These are phyloP conservation scores for Elymus sibiricus DNA, from an alignment of 176 grass and related monocot species.

Conservation along the genomic window DNA sequence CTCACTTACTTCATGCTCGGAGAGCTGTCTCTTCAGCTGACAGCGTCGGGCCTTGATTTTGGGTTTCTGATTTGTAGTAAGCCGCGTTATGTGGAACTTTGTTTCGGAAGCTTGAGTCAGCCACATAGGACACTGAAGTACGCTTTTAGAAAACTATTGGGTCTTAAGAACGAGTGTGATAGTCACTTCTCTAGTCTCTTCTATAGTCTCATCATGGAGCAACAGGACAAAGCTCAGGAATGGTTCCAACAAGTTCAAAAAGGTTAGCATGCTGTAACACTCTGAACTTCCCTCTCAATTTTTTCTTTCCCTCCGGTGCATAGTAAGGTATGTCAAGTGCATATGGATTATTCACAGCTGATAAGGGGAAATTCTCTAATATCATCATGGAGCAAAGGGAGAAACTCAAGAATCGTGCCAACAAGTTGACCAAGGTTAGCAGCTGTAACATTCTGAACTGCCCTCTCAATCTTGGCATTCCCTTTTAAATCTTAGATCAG, in stretches of 20 bases:
- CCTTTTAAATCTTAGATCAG: background rate
- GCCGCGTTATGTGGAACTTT: conserved; percentile 45
- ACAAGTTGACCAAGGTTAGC: conserved; percentile 54
- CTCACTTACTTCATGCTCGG: conserved; percentile 64
- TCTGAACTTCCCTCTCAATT: conserved; percentile 1
- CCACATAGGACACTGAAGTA: conserved; percentile 83
- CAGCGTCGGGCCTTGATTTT: conserved; percentile 66
- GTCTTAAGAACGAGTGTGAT: conserved; percentile 55
- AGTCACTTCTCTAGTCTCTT: conserved; percentile 34
- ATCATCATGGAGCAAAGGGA: conserved; percentile 63
- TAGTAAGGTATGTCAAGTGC: too few species aligned
- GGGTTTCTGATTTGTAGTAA: conserved; percentile 70
- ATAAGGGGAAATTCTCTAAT: background rate
- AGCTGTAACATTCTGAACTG: background rate
- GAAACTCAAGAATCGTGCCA: conserved; percentile 44
- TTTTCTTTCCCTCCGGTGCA: background rate
- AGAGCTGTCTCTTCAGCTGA: conserved; percentile 71
- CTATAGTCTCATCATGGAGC: conserved; percentile 47
- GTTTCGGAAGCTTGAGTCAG: conserved; percentile 61
- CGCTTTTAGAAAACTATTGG: conserved; percentile 66
- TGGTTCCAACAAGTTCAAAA: conserved; percentile 34
- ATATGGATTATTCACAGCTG: too few species aligned
- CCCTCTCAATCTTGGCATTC: background rate
- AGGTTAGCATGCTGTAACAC: conserved; percentile 37
- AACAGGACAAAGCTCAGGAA: conserved; percentile 58